These are phyloP conservation scores for Trametes hirsuta DNA, from an alignment of 1,284 basidiomycete genomes.

Conservation along the genomic window DNA sequence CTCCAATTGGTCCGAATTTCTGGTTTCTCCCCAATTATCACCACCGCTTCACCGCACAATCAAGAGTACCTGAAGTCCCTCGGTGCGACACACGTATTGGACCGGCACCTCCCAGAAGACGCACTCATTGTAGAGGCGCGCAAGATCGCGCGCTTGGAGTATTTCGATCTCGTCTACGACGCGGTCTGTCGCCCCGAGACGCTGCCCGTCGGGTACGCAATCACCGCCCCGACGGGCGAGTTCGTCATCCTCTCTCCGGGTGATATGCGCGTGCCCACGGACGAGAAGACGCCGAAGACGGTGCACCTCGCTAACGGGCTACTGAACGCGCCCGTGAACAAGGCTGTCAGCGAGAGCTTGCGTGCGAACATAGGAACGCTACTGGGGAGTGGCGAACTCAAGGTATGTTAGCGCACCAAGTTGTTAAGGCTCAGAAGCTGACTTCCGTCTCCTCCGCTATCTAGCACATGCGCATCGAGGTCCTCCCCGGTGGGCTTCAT, in stretches of 20 bases:
- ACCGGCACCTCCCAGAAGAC: conserved; percentile 20
- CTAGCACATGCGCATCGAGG: conserved; percentile 37
- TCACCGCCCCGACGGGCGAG: conserved; percentile 31
- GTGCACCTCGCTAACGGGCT: conserved; percentile 7
- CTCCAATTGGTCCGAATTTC: conserved; percentile 52
- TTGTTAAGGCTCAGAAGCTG: conserved; percentile 8
- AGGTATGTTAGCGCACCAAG: conserved; percentile 28
- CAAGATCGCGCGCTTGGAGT: conserved; percentile 13
- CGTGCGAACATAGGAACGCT: neutral
- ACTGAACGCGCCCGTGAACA: neutral
- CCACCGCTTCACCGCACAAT: conserved; percentile 50
- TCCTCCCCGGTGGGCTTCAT: conserved; percentile 48
- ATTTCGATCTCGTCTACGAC: conserved; percentile 32
- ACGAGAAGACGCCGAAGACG: neutral
- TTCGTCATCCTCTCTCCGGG: conserved; percentile 17
- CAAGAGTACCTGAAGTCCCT: conserved; percentile 41
- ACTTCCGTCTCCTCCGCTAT: neutral
- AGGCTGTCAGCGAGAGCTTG: neutral
- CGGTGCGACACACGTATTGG: conserved; percentile 31
- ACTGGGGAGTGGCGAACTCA: conserved; percentile 25
- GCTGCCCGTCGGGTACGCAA: conserved; percentile 27
- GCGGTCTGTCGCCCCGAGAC: conserved; percentile 27
- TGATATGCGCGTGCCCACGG: conserved; percentile 5
- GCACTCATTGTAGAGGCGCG: conserved; percentile 5
- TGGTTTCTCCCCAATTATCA: conserved; percentile 52